Conservation (phyloP, 108 stramenopile genomes). For the Aurantiochytrium sp. region DNA sequence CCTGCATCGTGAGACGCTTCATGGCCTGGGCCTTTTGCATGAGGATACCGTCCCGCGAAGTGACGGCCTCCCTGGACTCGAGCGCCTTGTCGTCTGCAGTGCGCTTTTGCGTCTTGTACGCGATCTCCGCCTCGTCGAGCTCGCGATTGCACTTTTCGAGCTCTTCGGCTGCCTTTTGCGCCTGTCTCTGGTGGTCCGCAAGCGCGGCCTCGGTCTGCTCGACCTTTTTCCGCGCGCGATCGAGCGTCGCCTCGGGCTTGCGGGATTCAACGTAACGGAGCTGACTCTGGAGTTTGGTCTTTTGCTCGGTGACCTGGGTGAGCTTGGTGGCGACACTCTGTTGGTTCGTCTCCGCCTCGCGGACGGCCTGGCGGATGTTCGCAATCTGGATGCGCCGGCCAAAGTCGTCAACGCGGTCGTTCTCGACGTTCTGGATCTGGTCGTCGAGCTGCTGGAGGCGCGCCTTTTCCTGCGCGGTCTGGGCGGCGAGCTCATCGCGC, state of each 20-base stretch:
- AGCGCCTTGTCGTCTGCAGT: constrained; percentile 66
- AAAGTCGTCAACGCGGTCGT: neutral
- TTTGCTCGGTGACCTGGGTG: constrained; percentile 65
- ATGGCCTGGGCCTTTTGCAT: constrained; percentile 55
- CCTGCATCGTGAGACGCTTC: constrained; percentile 66
- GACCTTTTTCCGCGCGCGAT: constrained; percentile 62
- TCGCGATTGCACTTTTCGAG: constrained; percentile 58
- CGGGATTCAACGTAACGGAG: constrained; percentile 56
- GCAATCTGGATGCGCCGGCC: constrained; percentile 64
- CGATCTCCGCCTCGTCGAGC: constrained; percentile 67
- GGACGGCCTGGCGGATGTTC: constrained; percentile 76
- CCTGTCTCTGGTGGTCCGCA: constrained; percentile 44
- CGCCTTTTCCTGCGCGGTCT: constrained; percentile 54
- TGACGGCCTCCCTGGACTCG: constrained; percentile 61
- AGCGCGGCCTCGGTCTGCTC: constrained; percentile 53
- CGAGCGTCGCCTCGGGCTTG: constrained; percentile 54
- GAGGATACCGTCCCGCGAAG: constrained; percentile 62
- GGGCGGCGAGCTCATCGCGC: constrained; percentile 29
- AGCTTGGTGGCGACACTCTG: constrained; percentile 73
- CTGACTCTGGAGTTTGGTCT: constrained; percentile 58
- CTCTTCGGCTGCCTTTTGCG: constrained; percentile 39
- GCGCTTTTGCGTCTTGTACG: constrained; percentile 58
- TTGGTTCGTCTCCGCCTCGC: constrained; percentile 69
- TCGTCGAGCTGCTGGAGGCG: constrained; percentile 51
- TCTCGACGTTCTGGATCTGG: constrained; percentile 53